Evolutionary conservation across 495 filamentous ascomycete species (phyloP).

Genomic region (Trichocladium uniseriatum): DNA sequence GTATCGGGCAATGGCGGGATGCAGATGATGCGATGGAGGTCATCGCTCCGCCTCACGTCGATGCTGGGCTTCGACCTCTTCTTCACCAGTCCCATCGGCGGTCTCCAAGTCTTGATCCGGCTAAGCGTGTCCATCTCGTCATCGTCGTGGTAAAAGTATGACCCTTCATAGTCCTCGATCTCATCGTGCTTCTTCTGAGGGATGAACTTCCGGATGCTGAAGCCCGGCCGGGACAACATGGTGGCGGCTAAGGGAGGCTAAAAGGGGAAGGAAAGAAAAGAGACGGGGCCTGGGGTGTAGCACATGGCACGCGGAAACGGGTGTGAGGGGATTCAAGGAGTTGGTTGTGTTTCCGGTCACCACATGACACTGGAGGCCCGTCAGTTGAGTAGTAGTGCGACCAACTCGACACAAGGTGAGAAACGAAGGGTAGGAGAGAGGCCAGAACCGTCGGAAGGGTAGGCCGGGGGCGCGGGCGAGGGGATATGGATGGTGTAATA

Average conservation of each 20-base stretch:
- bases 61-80: conserved; percentile 29
- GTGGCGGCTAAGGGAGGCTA: conserved; percentile 11
- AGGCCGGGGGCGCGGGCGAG: conserved; percentile 2
- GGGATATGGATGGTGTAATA: conserved; percentile 9
- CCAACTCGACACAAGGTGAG: conserved; percentile 2
- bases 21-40: conserved; percentile 30
- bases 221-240: conserved; percentile 36
- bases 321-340: background rate
- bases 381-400: conserved; percentile 1
- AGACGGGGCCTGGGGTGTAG: conserved; percentile 5
- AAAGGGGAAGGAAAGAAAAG: conserved; percentile 1
- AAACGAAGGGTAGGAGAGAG: conserved; percentile 2
- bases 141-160: conserved; percentile 24
- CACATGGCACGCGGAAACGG: conserved; percentile 9
- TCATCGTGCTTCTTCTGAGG: conserved; percentile 22
- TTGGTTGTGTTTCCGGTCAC: conserved; percentile 6
- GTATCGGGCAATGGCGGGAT: conserved; percentile 38
- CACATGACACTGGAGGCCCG: conserved; percentile 1
- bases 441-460: conserved; percentile 6
- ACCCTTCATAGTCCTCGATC: conserved; percentile 26
- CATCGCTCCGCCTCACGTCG: conserved; percentile 32
- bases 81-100: conserved; percentile 20
- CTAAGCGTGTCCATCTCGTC: conserved; percentile 15
- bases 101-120: conserved; percentile 24
- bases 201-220: conserved; percentile 40